Conservation (phyloP, 345 rosid genomes). For the Gossypium sturtianum region DNA sequence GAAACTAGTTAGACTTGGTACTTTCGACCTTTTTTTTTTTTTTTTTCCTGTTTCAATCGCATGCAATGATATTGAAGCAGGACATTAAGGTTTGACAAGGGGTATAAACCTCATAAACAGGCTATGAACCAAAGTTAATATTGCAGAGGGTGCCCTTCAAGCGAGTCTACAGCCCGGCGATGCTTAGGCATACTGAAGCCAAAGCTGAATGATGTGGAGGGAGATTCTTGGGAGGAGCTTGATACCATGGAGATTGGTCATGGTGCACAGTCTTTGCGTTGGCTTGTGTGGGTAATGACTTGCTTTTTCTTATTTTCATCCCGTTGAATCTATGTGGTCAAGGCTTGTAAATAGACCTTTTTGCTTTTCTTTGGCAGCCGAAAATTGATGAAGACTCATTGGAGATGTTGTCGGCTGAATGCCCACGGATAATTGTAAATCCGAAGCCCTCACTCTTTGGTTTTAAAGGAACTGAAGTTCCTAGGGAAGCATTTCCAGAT, state of each 20-base stretch:
- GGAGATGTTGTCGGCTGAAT: slow-evolving; percentile 35
- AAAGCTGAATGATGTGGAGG: slow-evolving; percentile 57
- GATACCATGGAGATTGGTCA: slow-evolving; percentile 60
- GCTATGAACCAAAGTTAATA: slow-evolving; percentile 58
- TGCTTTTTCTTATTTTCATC: slow-evolving; percentile 2
- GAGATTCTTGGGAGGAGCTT: slow-evolving; percentile 92
- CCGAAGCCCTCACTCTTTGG: slow-evolving; percentile 66
- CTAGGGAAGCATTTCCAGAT: slow-evolving; percentile 55
- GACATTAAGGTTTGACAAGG: slow-evolving; percentile 42
- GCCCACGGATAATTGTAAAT: slow-evolving; percentile 75
- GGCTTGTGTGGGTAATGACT: slow-evolving; percentile 88
- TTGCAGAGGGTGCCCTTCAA: slow-evolving; percentile 85
- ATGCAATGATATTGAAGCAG: slow-evolving; percentile 6
- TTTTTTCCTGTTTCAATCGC: not conserved
- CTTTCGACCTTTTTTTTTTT: not conserved
- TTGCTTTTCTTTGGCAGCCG: not conserved
- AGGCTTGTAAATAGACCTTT: slow-evolving; percentile 3
- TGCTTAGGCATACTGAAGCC: slow-evolving; percentile 67
- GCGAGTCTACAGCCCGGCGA: slow-evolving; percentile 64
- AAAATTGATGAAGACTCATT: not conserved
- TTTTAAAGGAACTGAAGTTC: slow-evolving; percentile 45
- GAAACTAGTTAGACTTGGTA: not conserved
- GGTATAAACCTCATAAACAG: slow-evolving; percentile 40
- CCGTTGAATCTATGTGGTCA: slow-evolving; percentile 50
- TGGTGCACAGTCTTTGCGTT: slow-evolving; percentile 71